Evolutionary conservation across 345 rosid genomes (phyloP), one percentile per base, ranked within the genome.

Genomic region (Citrus unshiu): DNA sequence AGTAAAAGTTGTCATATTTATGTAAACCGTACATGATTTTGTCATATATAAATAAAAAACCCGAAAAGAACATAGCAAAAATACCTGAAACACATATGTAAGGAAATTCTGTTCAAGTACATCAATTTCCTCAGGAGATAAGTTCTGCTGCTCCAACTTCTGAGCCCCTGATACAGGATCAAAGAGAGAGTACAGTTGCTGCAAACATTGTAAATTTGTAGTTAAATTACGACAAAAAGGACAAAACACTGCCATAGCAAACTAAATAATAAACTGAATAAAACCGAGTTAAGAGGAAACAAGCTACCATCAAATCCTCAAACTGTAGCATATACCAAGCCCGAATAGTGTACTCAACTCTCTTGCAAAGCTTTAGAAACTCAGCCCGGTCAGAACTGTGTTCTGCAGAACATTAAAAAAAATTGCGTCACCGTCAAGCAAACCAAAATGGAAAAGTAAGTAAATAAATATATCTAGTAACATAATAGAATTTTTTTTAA

Each of bases 251-350:
- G 37, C 19, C n/a, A 60, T 58, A n/a, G 19, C 72, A 68, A 59
- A 39, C 19, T 73, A 7, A 43, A 40, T 8, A 74, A 29, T 29
- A 29, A 46, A 43, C 22, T 40, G 69, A 43, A 7, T 66, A 40
- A 27, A 21, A 63, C 14, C 70, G 21, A 9, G 59, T 40, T 5
- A 70, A 54, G 61, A 59, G 58, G 61, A 60, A 59, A 72, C 9
- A 80, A 30, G 72, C 9, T 81, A 95, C 99, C 99, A 95, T 92
- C 85, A 95, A 83, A 85, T 95, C 97, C 85, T 95, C 98, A 81
- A 95, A 95, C 77, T 92, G 99, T 66, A 95, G 88, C 82, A 88
- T 89, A 84, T 92, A 95, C 99, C 99, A 95, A 67, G 99, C 99
- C 81, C 98, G 92, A 77, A 95, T 90, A 19, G 97, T 93, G 89